Evolutionary conservation across 495 filamentous ascomycete species (phyloP).

Genomic region (Aspergillus ostianus): DNA sequence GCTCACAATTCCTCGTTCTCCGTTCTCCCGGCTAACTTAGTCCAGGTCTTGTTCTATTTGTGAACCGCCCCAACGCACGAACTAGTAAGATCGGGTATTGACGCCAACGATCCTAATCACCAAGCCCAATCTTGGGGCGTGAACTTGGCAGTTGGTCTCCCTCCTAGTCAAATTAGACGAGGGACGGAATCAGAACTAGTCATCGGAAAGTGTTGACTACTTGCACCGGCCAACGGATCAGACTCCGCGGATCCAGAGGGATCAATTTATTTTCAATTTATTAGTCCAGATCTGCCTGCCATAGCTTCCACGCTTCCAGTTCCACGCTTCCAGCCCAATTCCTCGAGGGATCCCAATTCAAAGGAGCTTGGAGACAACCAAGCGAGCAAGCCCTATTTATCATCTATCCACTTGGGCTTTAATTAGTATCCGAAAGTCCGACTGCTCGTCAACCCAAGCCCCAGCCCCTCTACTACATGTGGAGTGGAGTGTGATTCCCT

Average conservation of each 20-base stretch:
- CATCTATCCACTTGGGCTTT: background rate
- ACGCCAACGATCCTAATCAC: conserved; percentile 15
- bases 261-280: background rate
- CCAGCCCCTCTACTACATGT: background rate
- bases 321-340: background rate
- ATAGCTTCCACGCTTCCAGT: background rate
- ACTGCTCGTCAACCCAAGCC: background rate
- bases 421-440: background rate
- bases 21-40: background rate
- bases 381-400: background rate
- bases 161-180: conserved; percentile 1
- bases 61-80: conserved; percentile 5
- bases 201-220: background rate
- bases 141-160: background rate
- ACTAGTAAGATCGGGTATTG: conserved; percentile 17
- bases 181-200: background rate
- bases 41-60: conserved; percentile 4
- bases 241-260: background rate
- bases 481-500: background rate
- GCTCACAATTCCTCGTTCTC: background rate
- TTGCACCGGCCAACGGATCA: background rate
- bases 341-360: background rate
- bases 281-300: background rate
- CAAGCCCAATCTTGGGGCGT: background rate
- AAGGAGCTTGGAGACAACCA: background rate